Evolutionary conservation across 345 rosid genomes (phyloP), one percentile per base, ranked within the genome.

Genomic region (Citrus reticulata): DNA sequence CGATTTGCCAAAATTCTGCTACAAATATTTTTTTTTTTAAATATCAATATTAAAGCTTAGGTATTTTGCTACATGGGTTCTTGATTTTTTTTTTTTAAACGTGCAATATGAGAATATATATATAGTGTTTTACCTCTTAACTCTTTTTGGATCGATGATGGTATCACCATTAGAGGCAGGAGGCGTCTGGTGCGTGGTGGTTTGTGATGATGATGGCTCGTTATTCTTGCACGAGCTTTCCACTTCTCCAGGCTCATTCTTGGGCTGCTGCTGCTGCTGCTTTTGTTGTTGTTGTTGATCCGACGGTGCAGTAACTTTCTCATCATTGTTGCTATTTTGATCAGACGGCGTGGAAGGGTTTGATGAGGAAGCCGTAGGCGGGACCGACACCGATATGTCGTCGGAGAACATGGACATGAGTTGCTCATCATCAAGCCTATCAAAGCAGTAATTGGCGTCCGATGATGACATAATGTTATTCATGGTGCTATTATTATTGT

Each of bases 361-460:
- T 14, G 93, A 88, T 0, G 88, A 74, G 11, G 88, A 75, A 14
- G 73, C 68, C 14, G 77, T 25, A 1, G 85, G 83, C 16, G 88
- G 86, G 37, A 82, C 20, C 7, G 83, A n/a, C 62, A 78, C 49
- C 4, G 87, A 73, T 17, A 84, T 81, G n/a, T 90, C 91, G 72
- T 87, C 89, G 64, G 93, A 80, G 81, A 91, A 90, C 91, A 90
- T 90, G 9, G 93, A 91, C 87, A 90, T 81, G 68, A 91, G 85
- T 75, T 91, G 93, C 49, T 91, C 92, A 39, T 89, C 91, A 46
- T 91, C 95, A 11, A 91, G 61, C 75, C 75, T 83, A 16, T 89
- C 91, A 30, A 91, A 88, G 9, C 78, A 85, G 63, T 27, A 60
- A 4, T 79, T 78, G 19, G 70, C 30, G 54, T 57, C 49, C 7